Base-by-base conservation (phyloP, 2,329 filamentous ascomycete species). In the Penicillium sumatraense region DNA sequence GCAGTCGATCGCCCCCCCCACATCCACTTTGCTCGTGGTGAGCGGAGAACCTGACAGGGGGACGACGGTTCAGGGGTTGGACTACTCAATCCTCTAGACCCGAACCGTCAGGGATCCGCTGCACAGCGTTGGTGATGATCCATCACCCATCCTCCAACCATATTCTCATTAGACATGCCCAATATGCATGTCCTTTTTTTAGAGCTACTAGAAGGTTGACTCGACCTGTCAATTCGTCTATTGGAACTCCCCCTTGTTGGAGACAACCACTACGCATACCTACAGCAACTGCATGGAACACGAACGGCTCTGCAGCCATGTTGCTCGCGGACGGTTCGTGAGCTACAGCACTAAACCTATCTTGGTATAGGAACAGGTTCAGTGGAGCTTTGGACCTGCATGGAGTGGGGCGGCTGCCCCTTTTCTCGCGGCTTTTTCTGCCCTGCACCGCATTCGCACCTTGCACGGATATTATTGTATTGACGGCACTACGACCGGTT, bases 31-130 rank as follows among this genome's bases (percentile, higher is more conserved):
- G 56, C 57, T 61, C 52, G 57, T 59, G 57, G 49, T 42, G 42
- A 61, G 61, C 56, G 62, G 61, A 63, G 59, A 60, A 58, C 33
- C 40, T 63, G 59, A 62, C 60, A 63, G 54, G 59, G 59, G 61
- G 55, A 4, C 16, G 36, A 40, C 49, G 60, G 61, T 63, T 65
- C 62, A 65, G 62, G 62, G 62, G 62, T 63, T 63, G 56, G 41
- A 55, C 51, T 46, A 58, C 38, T 52, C 53, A 45, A 23, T 23
- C 44, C 41, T 38, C 57, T 61, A 61, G 53, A 14, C 54, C 52
- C 50, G 20, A 58, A 49, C 18, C 7, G 46, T 49, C 16, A 38
- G 41, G 51, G 57, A 53, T 57, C 57, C 54, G 49, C 59, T 31
- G 14, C 42, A 27, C 24, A 23, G 9, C 13, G 16, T 33, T 21